Evolutionary conservation across 495 filamentous ascomycete species (phyloP).

Genomic region (Pyronema omphalodes): DNA sequence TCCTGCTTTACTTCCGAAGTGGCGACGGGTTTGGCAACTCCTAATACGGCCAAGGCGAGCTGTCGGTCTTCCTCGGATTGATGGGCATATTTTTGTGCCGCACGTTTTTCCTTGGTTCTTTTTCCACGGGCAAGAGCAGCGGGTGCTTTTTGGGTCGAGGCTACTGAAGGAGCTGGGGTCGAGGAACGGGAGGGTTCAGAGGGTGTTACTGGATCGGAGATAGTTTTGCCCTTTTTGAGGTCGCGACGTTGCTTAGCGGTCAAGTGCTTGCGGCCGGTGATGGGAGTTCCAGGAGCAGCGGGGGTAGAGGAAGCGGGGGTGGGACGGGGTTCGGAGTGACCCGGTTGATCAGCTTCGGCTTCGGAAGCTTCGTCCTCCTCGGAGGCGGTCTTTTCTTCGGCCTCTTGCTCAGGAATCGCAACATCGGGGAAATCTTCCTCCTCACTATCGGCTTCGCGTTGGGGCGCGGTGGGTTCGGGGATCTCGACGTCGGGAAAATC

Average conservation of each 20-base stretch:
- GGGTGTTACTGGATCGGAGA: conserved; percentile 5
- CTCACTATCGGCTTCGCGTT: conserved; percentile 1
- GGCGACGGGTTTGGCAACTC: conserved; percentile 47
- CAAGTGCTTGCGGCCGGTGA: conserved; percentile 24
- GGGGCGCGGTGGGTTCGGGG: neutral
- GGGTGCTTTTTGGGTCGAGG: conserved; percentile 25
- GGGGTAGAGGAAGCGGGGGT: conserved; percentile 17
- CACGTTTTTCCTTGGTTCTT: conserved; percentile 67
- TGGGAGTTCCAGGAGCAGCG: neutral
- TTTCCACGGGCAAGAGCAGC: conserved; percentile 51
- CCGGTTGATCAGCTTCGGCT: conserved; percentile 4
- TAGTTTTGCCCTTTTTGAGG: conserved; percentile 30
- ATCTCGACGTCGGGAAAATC: conserved; percentile 5
- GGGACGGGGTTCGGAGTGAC: conserved; percentile 4
- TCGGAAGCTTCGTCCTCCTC: conserved; percentile 8
- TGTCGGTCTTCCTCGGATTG: conserved; percentile 87
- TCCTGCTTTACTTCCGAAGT: conserved; percentile 18
- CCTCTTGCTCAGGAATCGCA: conserved; percentile 1
- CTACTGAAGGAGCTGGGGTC: conserved; percentile 11
- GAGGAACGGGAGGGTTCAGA: conserved; percentile 3
- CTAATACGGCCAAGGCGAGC: conserved; percentile 63
- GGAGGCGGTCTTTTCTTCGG: conserved; percentile 9
- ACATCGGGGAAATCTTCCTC: neutral
- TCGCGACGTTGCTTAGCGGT: conserved; percentile 34
- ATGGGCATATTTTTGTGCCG: conserved; percentile 74